These are phyloP conservation scores for Musa acuminata DNA, from an alignment of 176 grass and related monocot genomes.

Conservation along the genomic window DNA sequence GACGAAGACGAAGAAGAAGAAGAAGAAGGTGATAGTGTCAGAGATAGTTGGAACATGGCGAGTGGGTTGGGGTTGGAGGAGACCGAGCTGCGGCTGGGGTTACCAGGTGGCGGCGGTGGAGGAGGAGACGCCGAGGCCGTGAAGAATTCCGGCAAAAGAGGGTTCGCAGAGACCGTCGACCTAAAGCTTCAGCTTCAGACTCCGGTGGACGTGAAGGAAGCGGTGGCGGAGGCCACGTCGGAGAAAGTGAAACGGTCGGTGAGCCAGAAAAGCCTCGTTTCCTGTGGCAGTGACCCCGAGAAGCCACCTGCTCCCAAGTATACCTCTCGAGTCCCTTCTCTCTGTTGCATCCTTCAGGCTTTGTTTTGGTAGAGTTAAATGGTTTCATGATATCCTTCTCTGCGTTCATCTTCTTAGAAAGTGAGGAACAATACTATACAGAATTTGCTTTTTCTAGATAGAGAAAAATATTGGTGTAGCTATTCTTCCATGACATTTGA, in stretches of 20 bases:
- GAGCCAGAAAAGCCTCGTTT: constrained; percentile 2
- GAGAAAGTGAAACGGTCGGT: constrained; percentile 18
- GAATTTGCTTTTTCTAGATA: no score
- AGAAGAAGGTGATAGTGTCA: no score
- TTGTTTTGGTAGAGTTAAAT: no score
- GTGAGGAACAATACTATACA: no score
- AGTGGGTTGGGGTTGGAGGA: constrained; percentile 9
- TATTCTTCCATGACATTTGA: no score
- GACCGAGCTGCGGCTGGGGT: constrained; percentile 14
- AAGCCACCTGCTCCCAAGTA: constrained; percentile 41
- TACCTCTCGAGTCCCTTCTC: neutral
- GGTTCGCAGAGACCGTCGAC: constrained; percentile 10
- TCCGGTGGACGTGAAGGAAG: neutral
- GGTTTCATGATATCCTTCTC: no score
- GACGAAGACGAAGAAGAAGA: no score
- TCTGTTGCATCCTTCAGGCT: no score
- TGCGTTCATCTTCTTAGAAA: no score
- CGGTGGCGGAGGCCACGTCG: neutral
- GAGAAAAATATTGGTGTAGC: no score
- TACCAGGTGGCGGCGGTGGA: neutral
- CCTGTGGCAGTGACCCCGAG: neutral
- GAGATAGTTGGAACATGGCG: neutral
- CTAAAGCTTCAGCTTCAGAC: constrained; percentile 9
- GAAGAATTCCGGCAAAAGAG: constrained; percentile 9
- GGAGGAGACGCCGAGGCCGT: neutral